These are phyloP conservation scores for Penicillium hordei DNA, from an alignment of 2,329 filamentous ascomycete genomes.

Conservation along the genomic window DNA sequence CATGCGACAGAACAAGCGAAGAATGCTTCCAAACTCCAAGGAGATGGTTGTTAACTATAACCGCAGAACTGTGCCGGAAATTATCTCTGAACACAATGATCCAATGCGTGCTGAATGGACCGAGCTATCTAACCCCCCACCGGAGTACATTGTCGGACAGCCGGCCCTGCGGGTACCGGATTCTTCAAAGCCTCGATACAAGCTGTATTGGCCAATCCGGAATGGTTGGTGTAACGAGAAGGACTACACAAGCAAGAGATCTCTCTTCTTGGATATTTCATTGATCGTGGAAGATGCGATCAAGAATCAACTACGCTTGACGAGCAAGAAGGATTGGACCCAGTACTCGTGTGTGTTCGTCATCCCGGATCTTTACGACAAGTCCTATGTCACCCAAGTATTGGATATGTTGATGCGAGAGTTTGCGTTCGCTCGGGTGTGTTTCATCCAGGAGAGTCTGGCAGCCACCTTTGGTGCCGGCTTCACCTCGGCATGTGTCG, in stretches of 20 bases:
- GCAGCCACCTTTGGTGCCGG: conserved; percentile 93
- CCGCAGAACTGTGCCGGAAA: conserved; percentile 75
- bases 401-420: conserved; percentile 83
- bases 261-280: conserved; percentile 83
- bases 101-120: conserved; percentile 95
- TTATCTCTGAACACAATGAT: conserved; percentile 93
- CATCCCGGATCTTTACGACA: conserved; percentile 95
- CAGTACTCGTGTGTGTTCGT: conserved; percentile 97
- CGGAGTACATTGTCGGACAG: conserved; percentile 76
- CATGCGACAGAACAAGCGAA: conserved; percentile 90
- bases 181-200: conserved; percentile 83
- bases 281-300: conserved; percentile 84
- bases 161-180: conserved; percentile 86
- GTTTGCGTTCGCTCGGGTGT: conserved; percentile 84
- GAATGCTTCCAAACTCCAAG: conserved; percentile 95
- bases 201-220: conserved; percentile 87
- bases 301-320: conserved; percentile 76
- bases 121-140: conserved; percentile 67
- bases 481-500: conserved; percentile 89
- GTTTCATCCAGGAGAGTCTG: conserved; percentile 94
- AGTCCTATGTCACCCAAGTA: conserved; percentile 81
- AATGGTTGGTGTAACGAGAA: conserved; percentile 86
- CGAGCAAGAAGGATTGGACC: conserved; percentile 74
- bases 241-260: conserved; percentile 77
- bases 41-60: conserved; percentile 96